Base-by-base conservation (phyloP, 2,329 filamentous ascomycete species). In the Colletotrichum tamarilloi region DNA sequence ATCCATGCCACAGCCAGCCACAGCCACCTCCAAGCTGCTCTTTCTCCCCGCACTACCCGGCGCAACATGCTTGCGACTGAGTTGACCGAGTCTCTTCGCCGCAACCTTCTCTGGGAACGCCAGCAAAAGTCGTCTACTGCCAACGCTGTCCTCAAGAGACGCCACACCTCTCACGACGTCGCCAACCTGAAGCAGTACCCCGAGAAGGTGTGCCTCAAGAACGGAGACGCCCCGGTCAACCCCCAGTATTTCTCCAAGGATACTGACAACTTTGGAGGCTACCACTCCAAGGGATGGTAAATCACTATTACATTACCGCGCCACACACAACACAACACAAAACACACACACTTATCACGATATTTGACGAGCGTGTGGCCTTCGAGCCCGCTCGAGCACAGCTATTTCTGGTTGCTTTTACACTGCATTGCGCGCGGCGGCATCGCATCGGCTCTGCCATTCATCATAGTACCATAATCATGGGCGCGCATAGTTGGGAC, bases 41-140 rank as follows among this genome's bases (percentile, higher is more conserved):
- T 98, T 76, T 98, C 97, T 5, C 97, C 97, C 4, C 91, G 95
- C 71, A 98, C 96, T 0, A 98, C 95, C 0, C 91, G 97, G 64
- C 91, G 95, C 74, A 97, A 98, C 83, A 99, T 99, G 97, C 89
- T 99, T 69, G 93, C 94, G 9, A 97, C 94, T 0, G 97, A 99
- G 85, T 87, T 99, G 67, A 98, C 96, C 2, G 95, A 98, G 81
- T 97, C 95, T 26, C 91, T 99, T 4, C 92, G 97, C 26, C 94
- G 95, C 77, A 94, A 98, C 78, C 91, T 99, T 19, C 89, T 98
- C 19, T 97, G 95, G 94, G 97, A 99, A 82, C 93, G 97, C 65
- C 95, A 97, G 80, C 96, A 98, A 80, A 97, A 97, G 88, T 95
- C 94, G 72, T 93, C 94, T 42, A 96, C 95, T 8, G 94, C 92